Evolutionary conservation across 2,329 filamentous ascomycete genomes (phyloP).

Genomic region (Colletotrichum trifolii): DNA sequence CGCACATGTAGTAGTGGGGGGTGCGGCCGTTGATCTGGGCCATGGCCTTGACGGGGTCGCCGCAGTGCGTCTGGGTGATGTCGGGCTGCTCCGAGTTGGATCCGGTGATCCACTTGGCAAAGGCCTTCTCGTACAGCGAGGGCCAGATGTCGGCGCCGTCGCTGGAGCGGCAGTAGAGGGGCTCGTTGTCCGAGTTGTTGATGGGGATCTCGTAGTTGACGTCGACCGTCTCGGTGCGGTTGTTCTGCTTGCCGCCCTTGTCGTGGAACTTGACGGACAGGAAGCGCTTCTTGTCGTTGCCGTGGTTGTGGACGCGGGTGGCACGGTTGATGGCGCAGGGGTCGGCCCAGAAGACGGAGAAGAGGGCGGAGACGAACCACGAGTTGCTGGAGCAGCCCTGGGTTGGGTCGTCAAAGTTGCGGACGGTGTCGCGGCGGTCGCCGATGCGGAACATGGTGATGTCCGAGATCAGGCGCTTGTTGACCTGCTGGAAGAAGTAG

Average conservation of each 20-base stretch:
- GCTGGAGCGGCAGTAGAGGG: slow-evolving; percentile 54
- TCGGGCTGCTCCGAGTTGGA: slow-evolving; percentile 49
- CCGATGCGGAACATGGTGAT: slow-evolving; percentile 44
- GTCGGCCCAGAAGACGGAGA: slow-evolving; percentile 58
- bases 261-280: slow-evolving; percentile 53
- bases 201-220: slow-evolving; percentile 57
- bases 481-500: slow-evolving; percentile 46
- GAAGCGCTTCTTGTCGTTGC: slow-evolving; percentile 42
- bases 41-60: slow-evolving; percentile 58
- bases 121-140: slow-evolving; percentile 59
- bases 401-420: slow-evolving; percentile 54
- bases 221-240: slow-evolving; percentile 50
- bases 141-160: slow-evolving; percentile 57
- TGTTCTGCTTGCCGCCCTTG: slow-evolving; percentile 57
- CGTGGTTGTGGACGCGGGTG: slow-evolving; percentile 40
- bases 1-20: slow-evolving; percentile 49
- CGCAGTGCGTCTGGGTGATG: slow-evolving; percentile 52
- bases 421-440: slow-evolving; percentile 36
- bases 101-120: slow-evolving; percentile 55
- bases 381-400: slow-evolving; percentile 55
- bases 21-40: slow-evolving; percentile 54
- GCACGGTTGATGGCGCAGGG: slow-evolving; percentile 54
- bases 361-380: slow-evolving; percentile 57
- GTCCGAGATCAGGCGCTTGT: slow-evolving; percentile 46
- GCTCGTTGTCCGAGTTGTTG: slow-evolving; percentile 56